Percentiles rank a stretch among this genome's conserved stretches.
These are phyloP conservation scores for Astrothelium macrocarpum DNA, from an alignment of 495 filamentous ascomycete genomes.

Conservation along the genomic window DNA sequence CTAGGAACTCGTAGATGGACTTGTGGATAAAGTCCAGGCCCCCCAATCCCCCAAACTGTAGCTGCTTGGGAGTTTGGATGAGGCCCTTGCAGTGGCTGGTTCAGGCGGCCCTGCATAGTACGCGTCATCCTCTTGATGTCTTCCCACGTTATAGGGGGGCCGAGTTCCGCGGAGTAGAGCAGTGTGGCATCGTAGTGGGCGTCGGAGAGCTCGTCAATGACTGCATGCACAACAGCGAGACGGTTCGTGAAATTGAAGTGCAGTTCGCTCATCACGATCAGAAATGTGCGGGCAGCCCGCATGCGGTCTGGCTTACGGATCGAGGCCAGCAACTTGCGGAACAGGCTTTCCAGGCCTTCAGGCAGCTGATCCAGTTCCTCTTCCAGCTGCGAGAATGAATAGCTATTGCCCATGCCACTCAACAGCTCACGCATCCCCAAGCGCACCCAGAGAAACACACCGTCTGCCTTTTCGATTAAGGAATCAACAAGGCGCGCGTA, in stretches of 20 bases:
- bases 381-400: neutral
- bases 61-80: neutral
- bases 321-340: conserved; percentile 2
- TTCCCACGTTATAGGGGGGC: neutral
- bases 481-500: neutral
- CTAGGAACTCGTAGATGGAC: neutral
- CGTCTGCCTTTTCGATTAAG: neutral
- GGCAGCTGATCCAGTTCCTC: neutral
- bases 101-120: neutral
- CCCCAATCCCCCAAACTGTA: neutral
- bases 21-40: neutral
- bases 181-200: neutral
- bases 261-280: neutral
- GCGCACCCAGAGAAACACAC: neutral
- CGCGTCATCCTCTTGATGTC: neutral
- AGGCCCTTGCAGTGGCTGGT: neutral
- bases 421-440: neutral
- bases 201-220: neutral
- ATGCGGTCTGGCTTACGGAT: neutral
- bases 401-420: neutral
- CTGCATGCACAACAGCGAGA: neutral
- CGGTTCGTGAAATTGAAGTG: neutral
- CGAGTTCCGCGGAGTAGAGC: conserved; percentile 1
- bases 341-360: neutral
- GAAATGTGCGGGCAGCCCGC: neutral